Base-by-base conservation (phyloP, 192 early-diverging fungal species). In the Entomortierella chlamydospora region DNA sequence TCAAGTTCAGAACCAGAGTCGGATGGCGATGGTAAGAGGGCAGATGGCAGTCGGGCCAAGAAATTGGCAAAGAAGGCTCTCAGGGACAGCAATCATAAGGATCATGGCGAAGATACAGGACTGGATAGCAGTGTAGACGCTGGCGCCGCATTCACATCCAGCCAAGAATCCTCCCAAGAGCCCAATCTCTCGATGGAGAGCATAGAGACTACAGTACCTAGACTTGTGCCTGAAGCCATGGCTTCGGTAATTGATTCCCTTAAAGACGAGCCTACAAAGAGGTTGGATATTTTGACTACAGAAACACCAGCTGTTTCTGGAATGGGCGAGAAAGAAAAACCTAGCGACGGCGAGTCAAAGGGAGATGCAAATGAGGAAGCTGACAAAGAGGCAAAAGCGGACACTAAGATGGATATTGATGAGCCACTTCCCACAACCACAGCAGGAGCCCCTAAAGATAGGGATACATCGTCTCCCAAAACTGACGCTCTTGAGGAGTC, bases 1-100 rank as follows among this genome's bases (percentile, higher is more conserved):
- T 79, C 76, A 1, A 79, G 76, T 51, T 79, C 68, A 18, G 76
- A 61, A 2, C 50, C 45, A 29, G 76, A 79, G 18, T 64, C 76
- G 0, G 76, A 70, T 47, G 47, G 50, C 15, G 57, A 60, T 9
- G 51, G 50, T n/a, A 20, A 34, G 23, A n/a, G 7, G 22, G 34
- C 37, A 29, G 56, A 31, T 22, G 74, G 76, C 8, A 49, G 57
- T 29, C 22, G 76, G 17, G 76, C 76, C 23, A 70, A 61, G 42
- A 79, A 79, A 55, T 33, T 70, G 41, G 29, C 62, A n/a, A 79
- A 79, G 57, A 79, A 70, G 26, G 55, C 67, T 1, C 39, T 23
- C 42, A 53, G 28, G 10, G 57, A 65, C 0, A 1, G 28, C 26
- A 58, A 29, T 17, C 18, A 23, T 42, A 28, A 31, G 34, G 57